phyloP scores from a whole-genome alignment of 768 basidiomycete genomes.

The Xerocomellus dryophilus region DNA sequence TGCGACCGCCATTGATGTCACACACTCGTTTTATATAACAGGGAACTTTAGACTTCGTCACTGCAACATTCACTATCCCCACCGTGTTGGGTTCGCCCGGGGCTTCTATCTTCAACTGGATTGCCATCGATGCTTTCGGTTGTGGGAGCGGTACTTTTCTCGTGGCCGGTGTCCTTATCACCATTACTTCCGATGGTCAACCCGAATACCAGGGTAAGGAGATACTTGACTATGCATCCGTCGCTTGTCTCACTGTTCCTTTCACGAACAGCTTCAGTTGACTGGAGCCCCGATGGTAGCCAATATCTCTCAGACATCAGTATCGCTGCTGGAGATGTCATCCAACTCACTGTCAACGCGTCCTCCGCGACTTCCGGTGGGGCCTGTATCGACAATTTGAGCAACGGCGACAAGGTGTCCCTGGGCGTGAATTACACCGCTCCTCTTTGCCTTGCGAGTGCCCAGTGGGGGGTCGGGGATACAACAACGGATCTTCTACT shows the following conservation, averaged over 20 bases:
- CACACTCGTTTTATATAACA: not conserved
- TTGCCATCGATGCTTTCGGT: conserved; percentile 8
- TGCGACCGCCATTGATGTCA: not conserved
- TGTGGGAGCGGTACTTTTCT: not conserved
- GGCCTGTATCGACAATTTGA: conserved; percentile 1
- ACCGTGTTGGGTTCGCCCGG: not conserved
- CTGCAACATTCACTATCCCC: conserved; percentile 9
- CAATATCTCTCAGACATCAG: not conserved
- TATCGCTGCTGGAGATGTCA: conserved; percentile 7
- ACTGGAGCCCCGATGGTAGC: too few relatives aligned
- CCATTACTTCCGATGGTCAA: not conserved
- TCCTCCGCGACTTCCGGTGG: not conserved
- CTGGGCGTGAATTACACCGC: not conserved
- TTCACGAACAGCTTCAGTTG: not conserved
- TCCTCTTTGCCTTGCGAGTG: conserved; percentile 1
- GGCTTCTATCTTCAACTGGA: not conserved
- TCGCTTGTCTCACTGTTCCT: not conserved
- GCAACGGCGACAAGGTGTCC: too few relatives aligned
- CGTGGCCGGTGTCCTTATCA: not conserved
- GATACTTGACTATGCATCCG: too few relatives aligned
- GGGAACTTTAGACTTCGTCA: conserved; percentile 5
- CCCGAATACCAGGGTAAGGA: conserved; percentile 1
- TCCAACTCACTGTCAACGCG: conserved; percentile 1
- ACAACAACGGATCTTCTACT: not conserved
- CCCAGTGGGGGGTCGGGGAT: conserved; percentile 11